A percentile compares a stretch with the other conserved stretches of the same genome.
Evolutionary conservation across 1,284 basidiomycete genomes (phyloP).

Genomic region (Stereum hirsutum): DNA sequence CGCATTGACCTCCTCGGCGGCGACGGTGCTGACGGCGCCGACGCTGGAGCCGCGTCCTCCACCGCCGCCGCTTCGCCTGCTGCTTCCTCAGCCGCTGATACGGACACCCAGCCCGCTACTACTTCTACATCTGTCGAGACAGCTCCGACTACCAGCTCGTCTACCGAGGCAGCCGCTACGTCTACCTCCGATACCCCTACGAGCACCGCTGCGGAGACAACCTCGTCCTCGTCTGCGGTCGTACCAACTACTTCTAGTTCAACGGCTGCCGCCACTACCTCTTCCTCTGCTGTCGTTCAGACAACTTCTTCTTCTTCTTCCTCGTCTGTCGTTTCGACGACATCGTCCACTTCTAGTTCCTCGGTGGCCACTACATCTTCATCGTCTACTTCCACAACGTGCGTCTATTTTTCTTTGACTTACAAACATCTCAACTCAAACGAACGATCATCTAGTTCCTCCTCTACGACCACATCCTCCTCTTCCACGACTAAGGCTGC

Average conservation of each 20-base stretch:
- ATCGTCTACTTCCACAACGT: not conserved
- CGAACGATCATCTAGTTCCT: not conserved
- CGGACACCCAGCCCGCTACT: not conserved
- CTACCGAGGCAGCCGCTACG: not conserved
- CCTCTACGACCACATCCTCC: not conserved
- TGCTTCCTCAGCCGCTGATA: no score
- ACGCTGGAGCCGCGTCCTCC: not conserved
- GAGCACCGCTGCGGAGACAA: not conserved
- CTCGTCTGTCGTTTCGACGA: not conserved
- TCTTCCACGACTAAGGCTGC: not conserved
- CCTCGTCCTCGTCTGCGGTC: not conserved
- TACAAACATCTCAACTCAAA: no score
- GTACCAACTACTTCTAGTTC: not conserved
- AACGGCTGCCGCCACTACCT: not conserved
- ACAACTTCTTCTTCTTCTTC: not conserved
- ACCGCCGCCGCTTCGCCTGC: no score
- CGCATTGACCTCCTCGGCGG: not conserved
- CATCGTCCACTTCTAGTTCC: not conserved
- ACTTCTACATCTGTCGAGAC: not conserved
- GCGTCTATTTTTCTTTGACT: not conserved
- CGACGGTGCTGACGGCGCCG: not conserved
- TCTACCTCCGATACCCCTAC: not conserved
- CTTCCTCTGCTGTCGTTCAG: not conserved
- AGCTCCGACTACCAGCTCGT: not conserved
- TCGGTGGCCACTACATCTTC: no score